Conservation (phyloP, 495 filamentous ascomycete species). For the Aspergillus heteromorphus region DNA sequence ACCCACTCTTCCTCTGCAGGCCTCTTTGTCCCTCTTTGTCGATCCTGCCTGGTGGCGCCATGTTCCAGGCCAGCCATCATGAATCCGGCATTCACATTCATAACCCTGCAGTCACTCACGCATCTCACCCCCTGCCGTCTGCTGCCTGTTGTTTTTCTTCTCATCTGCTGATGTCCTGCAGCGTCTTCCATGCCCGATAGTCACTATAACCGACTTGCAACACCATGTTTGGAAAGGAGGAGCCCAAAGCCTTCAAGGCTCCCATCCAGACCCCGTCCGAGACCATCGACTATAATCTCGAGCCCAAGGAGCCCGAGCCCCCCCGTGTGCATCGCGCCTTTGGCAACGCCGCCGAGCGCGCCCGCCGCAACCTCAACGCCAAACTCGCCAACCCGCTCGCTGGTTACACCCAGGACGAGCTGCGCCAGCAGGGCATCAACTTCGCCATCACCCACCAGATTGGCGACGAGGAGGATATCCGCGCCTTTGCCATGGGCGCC, state of each 20-base stretch:
- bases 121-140: not conserved
- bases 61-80: not conserved
- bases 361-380: slow-evolving; percentile 49
- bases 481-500: slow-evolving; percentile 68
- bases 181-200: not conserved
- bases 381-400: slow-evolving; percentile 68
- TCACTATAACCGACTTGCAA: not conserved
- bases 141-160: not conserved
- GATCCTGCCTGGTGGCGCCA: not conserved
- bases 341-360: slow-evolving; percentile 43
- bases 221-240: slow-evolving; percentile 13
- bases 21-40: not conserved
- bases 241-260: slow-evolving; percentile 5
- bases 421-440: slow-evolving; percentile 57
- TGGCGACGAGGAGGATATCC: slow-evolving; percentile 55
- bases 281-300: slow-evolving; percentile 11
- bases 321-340: slow-evolving; percentile 23
- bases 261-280: slow-evolving; percentile 3
- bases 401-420: slow-evolving; percentile 52
- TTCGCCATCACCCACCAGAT: slow-evolving; percentile 62
- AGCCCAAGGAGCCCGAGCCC: slow-evolving; percentile 13
- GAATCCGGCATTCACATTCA: not conserved
- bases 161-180: not conserved
- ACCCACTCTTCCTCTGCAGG: not conserved
- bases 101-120: not conserved